Base-by-base conservation (phyloP, 2,329 filamentous ascomycete genomes). In the Purpureocillium takamizusanense region DNA sequence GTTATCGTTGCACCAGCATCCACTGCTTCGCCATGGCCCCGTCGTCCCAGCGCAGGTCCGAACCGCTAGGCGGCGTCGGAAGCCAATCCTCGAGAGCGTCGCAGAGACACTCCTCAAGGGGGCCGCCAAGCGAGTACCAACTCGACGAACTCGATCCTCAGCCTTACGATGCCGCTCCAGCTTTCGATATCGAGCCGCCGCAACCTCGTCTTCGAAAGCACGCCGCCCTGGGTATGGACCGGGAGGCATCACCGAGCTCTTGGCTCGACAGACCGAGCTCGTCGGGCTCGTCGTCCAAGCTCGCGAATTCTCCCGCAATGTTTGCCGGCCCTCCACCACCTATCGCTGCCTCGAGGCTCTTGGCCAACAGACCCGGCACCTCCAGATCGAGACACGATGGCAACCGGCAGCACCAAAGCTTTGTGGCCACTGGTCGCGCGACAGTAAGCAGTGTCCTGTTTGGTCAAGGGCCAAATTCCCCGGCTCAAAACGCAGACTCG, bases 251-350 rank as follows among this genome's bases (percentile, higher is more conserved):
- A 18, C 41, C 46, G 3, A 42, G 39, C 14, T 37, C 43, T n/a
- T 50, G 47, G 43, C 37, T 41, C 21, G 48, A 47, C 33, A 52
- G 48, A 35, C 47, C 44, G 35, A 60, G 51, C 44, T 53, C 51
- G 21, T 44, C 46, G 7, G 53, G 47, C 11, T 61, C 62, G 2
- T 46, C 55, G 9, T 57, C 59, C 6, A 60, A 56, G 38, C 44
- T 15, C 17, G 21, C 42, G 16, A 60, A 51, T 35, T 47, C 47
- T 8, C 59, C 51, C 11, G 42, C 55, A 3, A 58, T 73, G 33
- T 74, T 74, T 40, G 50, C 57, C 3, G 69, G 69, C 1, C 70
- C 71, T 1, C 71, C 71, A 0, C 69, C 71, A 1, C 71, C 71
- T 4, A 74, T 75, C 40, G 61, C 66, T 2, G 46, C 55, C 6